Conservation (phyloP, 2,329 filamentous ascomycete species). For the Paracamarosporium sp. region DNA sequence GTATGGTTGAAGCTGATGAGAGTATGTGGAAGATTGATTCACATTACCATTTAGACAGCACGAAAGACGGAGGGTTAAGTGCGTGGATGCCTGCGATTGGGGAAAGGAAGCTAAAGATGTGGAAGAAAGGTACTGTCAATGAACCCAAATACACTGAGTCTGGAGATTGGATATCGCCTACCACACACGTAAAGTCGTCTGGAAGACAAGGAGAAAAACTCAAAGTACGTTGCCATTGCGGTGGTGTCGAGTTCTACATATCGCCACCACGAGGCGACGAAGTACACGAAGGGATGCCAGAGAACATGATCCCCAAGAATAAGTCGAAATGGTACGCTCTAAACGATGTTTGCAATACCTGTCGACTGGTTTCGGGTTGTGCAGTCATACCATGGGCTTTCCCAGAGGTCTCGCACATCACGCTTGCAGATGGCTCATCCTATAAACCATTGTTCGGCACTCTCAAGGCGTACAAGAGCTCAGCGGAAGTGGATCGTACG, state of each 20-base stretch:
- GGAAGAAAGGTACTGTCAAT: slow-evolving; percentile 20
- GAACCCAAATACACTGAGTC: background rate
- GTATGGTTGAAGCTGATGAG: slow-evolving; percentile 40
- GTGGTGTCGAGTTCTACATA: slow-evolving; percentile 63
- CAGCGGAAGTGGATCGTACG: slow-evolving; percentile 60
- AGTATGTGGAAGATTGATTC: slow-evolving; percentile 32
- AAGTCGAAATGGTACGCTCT: slow-evolving; percentile 68
- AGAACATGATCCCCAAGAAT: slow-evolving; percentile 61
- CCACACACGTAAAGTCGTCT: background rate
- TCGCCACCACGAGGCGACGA: slow-evolving; percentile 61
- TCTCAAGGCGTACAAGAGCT: slow-evolving; percentile 62
- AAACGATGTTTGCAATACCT: slow-evolving; percentile 61
- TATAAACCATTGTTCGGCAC: slow-evolving; percentile 52
- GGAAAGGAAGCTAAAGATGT: slow-evolving; percentile 32
- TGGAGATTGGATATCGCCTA: background rate
- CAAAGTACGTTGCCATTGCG: slow-evolving; percentile 61
- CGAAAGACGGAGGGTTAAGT: slow-evolving; percentile 47
- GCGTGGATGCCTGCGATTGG: slow-evolving; percentile 36
- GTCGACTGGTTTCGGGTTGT: slow-evolving; percentile 66
- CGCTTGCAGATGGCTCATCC: slow-evolving; percentile 47
- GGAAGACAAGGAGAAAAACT: slow-evolving; percentile 36
- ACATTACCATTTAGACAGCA: slow-evolving; percentile 43
- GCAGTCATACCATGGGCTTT: slow-evolving; percentile 73
- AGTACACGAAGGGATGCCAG: slow-evolving; percentile 56
- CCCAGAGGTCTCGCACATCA: slow-evolving; percentile 65